Conservation (phyloP, 306 rosid genomes). For the Sophora flavescens region DNA sequence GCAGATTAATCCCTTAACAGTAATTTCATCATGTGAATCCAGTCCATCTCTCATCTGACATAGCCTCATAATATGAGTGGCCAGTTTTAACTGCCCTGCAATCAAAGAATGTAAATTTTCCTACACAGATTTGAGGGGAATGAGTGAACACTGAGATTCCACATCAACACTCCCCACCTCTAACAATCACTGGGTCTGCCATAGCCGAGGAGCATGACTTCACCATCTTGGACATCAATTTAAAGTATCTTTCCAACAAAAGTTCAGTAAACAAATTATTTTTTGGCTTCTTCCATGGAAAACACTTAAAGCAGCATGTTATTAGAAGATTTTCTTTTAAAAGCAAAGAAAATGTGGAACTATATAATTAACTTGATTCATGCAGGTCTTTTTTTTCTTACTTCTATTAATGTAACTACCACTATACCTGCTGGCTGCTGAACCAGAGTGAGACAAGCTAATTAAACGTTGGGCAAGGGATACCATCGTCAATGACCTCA, state of each 20-base stretch:
- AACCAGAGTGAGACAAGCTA: conserved; percentile 81
- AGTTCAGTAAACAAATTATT: conserved; percentile 1
- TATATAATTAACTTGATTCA: conserved; percentile 30
- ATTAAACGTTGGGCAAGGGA: conserved; percentile 96
- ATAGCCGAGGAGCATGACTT: too few species aligned
- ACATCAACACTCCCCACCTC: too few species aligned
- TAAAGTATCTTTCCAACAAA: conserved; percentile 28
- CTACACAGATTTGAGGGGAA: too few species aligned
- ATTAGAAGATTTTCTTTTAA: conserved; percentile 26
- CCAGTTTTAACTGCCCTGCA: too few species aligned
- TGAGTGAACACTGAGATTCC: too few species aligned
- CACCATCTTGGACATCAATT: too few species aligned
- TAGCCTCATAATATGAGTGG: too few species aligned
- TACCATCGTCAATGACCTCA: conserved; percentile 93
- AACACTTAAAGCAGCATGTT: conserved; percentile 11
- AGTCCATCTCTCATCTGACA: too few species aligned
- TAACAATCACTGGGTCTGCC: too few species aligned
- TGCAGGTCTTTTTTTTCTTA: neutral
- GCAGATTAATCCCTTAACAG: too few species aligned
- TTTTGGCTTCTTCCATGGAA: conserved; percentile 24
- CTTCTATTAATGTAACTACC: conserved; percentile 30
- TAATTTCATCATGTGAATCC: too few species aligned
- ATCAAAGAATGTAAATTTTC: too few species aligned
- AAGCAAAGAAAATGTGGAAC: conserved; percentile 30
- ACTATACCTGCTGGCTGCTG: conserved; percentile 90